Percentiles rank a stretch among this genome's conserved stretches.
phyloP scores from a whole-genome alignment of 305 asterid species.

The Euphrasia arctica region DNA sequence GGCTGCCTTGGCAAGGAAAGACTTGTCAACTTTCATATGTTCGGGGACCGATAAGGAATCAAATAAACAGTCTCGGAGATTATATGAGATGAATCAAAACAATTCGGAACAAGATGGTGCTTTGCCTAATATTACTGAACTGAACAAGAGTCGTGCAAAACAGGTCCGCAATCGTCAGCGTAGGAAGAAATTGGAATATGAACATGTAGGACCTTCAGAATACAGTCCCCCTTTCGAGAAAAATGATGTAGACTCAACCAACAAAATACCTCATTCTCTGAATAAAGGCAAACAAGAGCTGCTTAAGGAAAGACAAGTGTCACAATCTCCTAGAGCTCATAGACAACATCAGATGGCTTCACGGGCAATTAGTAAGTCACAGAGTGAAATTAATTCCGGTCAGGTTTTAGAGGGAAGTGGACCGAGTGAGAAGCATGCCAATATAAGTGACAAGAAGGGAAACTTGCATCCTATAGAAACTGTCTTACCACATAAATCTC shows the following conservation, averaged over 20 bases:
- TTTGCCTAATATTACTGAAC: slow-evolving; percentile 30
- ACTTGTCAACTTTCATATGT: slow-evolving; percentile 49
- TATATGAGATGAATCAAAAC: slow-evolving; percentile 26
- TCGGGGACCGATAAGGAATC: slow-evolving; percentile 26
- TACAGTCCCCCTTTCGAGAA: slow-evolving; percentile 30
- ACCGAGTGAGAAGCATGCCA: slow-evolving; percentile 24
- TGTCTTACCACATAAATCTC: slow-evolving; percentile 22
- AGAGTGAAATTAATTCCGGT: slow-evolving; percentile 25
- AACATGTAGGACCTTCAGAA: slow-evolving; percentile 37
- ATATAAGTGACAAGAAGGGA: slow-evolving; percentile 32
- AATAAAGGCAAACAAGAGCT: slow-evolving; percentile 22
- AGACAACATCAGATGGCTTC: slow-evolving; percentile 27
- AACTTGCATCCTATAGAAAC: slow-evolving; percentile 22
- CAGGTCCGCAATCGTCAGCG: slow-evolving; percentile 25
- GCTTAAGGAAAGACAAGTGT: slow-evolving; percentile 18
- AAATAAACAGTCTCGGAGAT: slow-evolving; percentile 29
- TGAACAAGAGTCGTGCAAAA: slow-evolving; percentile 32
- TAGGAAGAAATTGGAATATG: slow-evolving; percentile 33
- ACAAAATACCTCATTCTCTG: slow-evolving; percentile 20
- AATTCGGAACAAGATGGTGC: slow-evolving; percentile 31
- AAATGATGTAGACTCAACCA: slow-evolving; percentile 23
- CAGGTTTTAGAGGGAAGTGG: slow-evolving; percentile 22
- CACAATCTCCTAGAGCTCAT: slow-evolving; percentile 23
- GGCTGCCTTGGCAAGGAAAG: slow-evolving; percentile 56
- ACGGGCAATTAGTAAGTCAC: slow-evolving; percentile 26